These are phyloP conservation scores for Penicillium subrubescens DNA, from an alignment of 495 filamentous ascomycete species.

Conservation along the genomic window DNA sequence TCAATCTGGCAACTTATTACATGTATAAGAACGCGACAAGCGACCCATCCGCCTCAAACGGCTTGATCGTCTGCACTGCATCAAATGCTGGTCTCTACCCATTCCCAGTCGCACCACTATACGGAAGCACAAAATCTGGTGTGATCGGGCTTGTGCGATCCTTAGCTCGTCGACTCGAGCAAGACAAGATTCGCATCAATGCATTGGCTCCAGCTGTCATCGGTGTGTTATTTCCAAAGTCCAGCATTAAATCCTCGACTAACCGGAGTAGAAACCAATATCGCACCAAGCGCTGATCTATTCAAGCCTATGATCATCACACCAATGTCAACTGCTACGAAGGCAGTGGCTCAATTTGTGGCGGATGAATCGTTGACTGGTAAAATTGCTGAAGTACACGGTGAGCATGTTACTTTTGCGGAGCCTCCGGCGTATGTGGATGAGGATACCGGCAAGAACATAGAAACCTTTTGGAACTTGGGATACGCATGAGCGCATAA, in stretches of 20 bases:
- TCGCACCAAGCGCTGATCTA: slow-evolving; percentile 45
- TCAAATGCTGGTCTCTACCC: slow-evolving; percentile 60
- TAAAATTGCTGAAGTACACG: slow-evolving; percentile 55
- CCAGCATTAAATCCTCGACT: neutral
- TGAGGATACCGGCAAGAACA: slow-evolving; percentile 50
- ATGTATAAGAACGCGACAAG: slow-evolving; percentile 45
- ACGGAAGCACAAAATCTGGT: slow-evolving; percentile 53
- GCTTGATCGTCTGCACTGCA: slow-evolving; percentile 57
- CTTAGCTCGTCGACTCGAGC: slow-evolving; percentile 38
- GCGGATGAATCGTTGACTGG: slow-evolving; percentile 45
- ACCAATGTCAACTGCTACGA: slow-evolving; percentile 52
- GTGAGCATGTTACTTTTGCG: slow-evolving; percentile 52
- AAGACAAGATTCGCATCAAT: slow-evolving; percentile 53
- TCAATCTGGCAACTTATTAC: slow-evolving; percentile 55
- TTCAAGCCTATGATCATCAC: slow-evolving; percentile 56
- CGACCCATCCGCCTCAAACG: slow-evolving; percentile 27
- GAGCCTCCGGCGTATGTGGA: slow-evolving; percentile 53
- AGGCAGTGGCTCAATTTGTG: slow-evolving; percentile 47
- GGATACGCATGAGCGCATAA: slow-evolving; percentile 39
- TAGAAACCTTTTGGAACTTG: slow-evolving; percentile 50
- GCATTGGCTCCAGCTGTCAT: slow-evolving; percentile 55
- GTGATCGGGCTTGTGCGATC: slow-evolving; percentile 56
- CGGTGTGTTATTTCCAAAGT: slow-evolving; percentile 26
- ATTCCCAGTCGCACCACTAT: slow-evolving; percentile 57
- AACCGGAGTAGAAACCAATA: slow-evolving; percentile 44